A percentile compares a stretch with the other conserved stretches of the same genome.
Conservation (phyloP, 2,329 filamentous ascomycete species). For the Colletotrichum sp. region DNA sequence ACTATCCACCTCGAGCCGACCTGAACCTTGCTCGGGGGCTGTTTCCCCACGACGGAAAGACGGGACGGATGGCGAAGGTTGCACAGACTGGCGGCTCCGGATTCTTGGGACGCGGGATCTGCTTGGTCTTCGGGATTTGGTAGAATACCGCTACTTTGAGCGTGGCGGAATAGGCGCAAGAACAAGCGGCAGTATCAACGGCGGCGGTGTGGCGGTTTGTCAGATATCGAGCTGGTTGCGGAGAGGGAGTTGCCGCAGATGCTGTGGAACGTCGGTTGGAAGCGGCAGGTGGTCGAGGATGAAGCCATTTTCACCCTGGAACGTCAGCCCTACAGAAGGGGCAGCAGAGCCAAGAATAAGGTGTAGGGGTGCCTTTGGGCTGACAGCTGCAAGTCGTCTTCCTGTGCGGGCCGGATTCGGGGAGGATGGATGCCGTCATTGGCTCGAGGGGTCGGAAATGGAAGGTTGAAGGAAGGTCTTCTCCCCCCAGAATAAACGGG, state of each 20-base stretch:
- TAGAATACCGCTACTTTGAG: neutral
- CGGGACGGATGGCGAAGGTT: neutral
- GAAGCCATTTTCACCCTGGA: neutral
- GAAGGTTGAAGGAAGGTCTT: neutral
- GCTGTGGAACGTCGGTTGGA: conserved; percentile 8
- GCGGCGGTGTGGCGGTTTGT: neutral
- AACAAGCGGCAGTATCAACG: neutral
- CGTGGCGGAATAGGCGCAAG: neutral
- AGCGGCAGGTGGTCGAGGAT: neutral
- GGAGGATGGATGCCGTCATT: neutral
- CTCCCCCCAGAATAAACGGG: neutral
- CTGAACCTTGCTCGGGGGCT: neutral
- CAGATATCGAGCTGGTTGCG: neutral
- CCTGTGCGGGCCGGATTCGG: neutral
- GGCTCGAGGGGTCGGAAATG: neutral
- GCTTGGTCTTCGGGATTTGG: neutral
- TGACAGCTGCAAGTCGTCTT: neutral
- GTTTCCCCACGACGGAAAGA: neutral
- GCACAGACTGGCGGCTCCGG: neutral
- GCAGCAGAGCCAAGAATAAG: neutral
- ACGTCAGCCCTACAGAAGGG: conserved; percentile 11
- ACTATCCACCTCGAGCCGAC: neutral
- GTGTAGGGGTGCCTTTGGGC: neutral
- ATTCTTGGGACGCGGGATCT: neutral
- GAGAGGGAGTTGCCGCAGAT: neutral